These are phyloP conservation scores for Mycena metata DNA, from an alignment of 768 basidiomycete species.

Conservation along the genomic window DNA sequence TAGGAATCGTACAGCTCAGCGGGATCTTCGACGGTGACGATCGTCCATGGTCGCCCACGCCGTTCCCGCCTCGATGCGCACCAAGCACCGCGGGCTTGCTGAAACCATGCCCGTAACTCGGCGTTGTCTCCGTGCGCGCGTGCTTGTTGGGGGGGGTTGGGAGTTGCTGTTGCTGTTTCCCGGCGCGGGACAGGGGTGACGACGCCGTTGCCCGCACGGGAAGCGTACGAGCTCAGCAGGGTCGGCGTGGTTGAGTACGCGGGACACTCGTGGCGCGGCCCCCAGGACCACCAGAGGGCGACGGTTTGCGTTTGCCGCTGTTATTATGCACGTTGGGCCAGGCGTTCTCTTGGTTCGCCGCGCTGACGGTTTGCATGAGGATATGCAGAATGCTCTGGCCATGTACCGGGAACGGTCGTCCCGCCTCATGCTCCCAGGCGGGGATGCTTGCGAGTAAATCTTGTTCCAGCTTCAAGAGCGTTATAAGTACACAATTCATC, in stretches of 20 bases:
- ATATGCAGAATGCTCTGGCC: constrained; percentile 86
- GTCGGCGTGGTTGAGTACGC: constrained; percentile 71
- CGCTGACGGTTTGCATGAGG: constrained; percentile 79
- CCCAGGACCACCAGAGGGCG: constrained; percentile 56
- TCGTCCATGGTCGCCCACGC: constrained; percentile 46
- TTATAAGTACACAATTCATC: neutral
- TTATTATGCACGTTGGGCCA: constrained; percentile 7
- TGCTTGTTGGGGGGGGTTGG: constrained; percentile 70
- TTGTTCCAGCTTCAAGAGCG: constrained; percentile 78
- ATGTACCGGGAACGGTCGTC: constrained; percentile 84
- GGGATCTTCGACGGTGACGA: constrained; percentile 66
- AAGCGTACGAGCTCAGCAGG: constrained; percentile 52
- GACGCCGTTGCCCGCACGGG: constrained; percentile 52
- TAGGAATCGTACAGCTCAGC: constrained; percentile 54
- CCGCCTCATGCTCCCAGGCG: constrained; percentile 85
- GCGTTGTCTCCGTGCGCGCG: constrained; percentile 56
- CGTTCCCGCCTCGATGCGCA: constrained; percentile 55
- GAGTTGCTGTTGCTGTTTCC: constrained; percentile 62
- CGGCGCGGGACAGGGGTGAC: constrained; percentile 72
- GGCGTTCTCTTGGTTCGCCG: constrained; percentile 82
- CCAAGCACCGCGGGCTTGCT: constrained; percentile 57
- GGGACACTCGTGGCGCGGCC: constrained; percentile 56
- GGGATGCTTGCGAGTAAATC: constrained; percentile 86
- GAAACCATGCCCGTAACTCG: constrained; percentile 47
- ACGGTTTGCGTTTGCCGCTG: constrained; percentile 60